phyloP scores from a whole-genome alignment of 306 rosid species.

The Lablab purpureus region DNA sequence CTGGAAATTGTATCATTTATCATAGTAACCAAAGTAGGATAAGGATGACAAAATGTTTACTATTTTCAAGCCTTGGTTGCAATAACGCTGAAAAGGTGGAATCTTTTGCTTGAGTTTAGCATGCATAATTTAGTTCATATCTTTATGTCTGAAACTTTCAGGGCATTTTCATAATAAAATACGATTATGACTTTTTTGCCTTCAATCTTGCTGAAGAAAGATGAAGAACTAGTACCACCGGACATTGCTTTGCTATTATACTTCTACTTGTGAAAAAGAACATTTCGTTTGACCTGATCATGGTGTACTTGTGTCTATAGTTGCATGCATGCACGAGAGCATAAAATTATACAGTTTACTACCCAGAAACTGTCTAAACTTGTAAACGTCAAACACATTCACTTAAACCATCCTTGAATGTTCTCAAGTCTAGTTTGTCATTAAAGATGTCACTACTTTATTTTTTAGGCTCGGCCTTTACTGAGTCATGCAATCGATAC shows the following conservation, averaged over 20 bases:
- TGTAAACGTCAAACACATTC: conserved; percentile 15
- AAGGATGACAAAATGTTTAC: conserved; percentile 20
- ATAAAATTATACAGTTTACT: not conserved
- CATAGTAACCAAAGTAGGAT: not conserved
- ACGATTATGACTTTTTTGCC: conserved; percentile 5
- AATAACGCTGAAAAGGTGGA: not conserved
- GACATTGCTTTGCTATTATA: not conserved
- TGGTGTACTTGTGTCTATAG: conserved; percentile 13
- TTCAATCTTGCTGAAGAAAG: conserved; percentile 12
- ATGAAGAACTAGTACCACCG: conserved; percentile 1
- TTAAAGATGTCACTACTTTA: conserved; percentile 16
- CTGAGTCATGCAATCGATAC: conserved; percentile 71
- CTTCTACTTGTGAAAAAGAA: not conserved
- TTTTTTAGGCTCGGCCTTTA: conserved; percentile 85
- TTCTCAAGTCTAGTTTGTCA: conserved; percentile 39
- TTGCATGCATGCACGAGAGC: conserved; percentile 16
- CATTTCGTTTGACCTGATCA: not conserved
- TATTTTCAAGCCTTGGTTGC: conserved; percentile 6
- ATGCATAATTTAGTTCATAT: conserved; percentile 14
- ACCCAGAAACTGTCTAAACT: conserved; percentile 32
- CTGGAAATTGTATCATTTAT: not conserved
- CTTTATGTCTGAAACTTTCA: not conserved
- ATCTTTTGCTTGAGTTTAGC: conserved; percentile 7
- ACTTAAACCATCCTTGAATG: conserved; percentile 12
- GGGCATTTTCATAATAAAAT: conserved; percentile 9